Evolutionary conservation across 306 rosid species (phyloP).

Genomic region (Cucumis cinereus): DNA sequence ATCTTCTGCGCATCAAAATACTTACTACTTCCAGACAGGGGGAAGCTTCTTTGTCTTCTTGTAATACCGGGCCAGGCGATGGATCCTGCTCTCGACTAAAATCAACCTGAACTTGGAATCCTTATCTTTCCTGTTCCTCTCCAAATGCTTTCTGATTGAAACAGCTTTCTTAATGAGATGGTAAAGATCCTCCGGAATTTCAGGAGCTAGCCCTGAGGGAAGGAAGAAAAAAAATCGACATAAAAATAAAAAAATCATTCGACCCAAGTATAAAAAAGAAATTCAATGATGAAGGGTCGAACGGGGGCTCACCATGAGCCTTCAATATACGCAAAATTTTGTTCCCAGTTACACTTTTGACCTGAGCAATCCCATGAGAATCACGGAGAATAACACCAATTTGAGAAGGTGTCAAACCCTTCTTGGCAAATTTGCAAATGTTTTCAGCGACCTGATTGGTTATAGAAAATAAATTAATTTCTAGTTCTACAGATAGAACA

Average conservation of each 20-base stretch:
- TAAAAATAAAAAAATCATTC: neutral
- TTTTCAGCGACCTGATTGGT: constrained; percentile 53
- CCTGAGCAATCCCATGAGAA: constrained; percentile 76
- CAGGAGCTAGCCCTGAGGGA: constrained; percentile 65
- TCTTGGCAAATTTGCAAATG: constrained; percentile 81
- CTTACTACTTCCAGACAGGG: constrained; percentile 85
- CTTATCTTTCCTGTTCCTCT: constrained; percentile 80
- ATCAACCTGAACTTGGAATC: constrained; percentile 88
- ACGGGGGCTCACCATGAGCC: constrained; percentile 46
- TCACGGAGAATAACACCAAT: constrained; percentile 92
- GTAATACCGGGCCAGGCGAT: constrained; percentile 75
- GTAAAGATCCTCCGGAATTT: constrained; percentile 87
- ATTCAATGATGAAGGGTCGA: neutral
- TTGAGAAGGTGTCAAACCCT: constrained; percentile 88
- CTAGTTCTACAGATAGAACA: neutral
- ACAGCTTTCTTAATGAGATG: constrained; percentile 88
- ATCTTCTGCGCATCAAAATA: neutral
- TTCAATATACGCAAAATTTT: constrained; percentile 66
- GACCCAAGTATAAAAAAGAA: neutral
- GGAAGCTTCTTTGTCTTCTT: constrained; percentile 93
- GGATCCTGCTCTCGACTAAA: constrained; percentile 86
- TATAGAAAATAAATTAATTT: neutral
- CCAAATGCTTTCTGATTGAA: constrained; percentile 72
- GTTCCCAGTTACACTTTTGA: constrained; percentile 59
- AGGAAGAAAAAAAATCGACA: neutral